phyloP scores from a whole-genome alignment of 164 flowering plant genomes.

The Vitis amurensis region DNA sequence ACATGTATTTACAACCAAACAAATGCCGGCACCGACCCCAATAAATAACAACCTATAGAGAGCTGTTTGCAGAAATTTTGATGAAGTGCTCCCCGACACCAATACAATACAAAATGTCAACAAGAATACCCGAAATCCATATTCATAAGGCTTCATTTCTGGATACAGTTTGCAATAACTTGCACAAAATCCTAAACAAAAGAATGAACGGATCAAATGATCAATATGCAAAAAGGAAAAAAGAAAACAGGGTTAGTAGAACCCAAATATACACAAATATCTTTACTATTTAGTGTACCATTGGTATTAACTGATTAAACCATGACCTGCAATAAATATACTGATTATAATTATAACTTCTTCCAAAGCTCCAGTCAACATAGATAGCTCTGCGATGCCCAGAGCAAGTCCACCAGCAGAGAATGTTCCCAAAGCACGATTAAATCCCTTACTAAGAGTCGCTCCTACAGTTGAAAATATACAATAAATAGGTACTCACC shows the following conservation, averaged over 20 bases:
- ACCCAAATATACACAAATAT: no score
- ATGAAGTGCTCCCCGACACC: constrained; percentile 61
- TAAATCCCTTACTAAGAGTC: constrained; percentile 78
- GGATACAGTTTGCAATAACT: constrained; percentile 67
- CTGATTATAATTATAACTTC: constrained; percentile 51
- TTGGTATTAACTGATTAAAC: not conserved
- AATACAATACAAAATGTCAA: constrained; percentile 74
- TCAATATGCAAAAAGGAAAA: not conserved
- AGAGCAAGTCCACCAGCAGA: constrained; percentile 83
- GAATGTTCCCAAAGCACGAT: constrained; percentile 82
- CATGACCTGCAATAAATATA: constrained; percentile 66
- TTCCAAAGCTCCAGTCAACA: constrained; percentile 42
- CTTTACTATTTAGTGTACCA: not conserved
- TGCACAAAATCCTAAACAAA: constrained; percentile 50
- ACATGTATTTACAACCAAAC: constrained; percentile 59
- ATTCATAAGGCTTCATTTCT: constrained; percentile 80
- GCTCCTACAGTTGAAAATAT: constrained; percentile 50
- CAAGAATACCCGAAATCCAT: constrained; percentile 87
- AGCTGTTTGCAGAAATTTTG: constrained; percentile 54
- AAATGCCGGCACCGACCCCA: constrained; percentile 67
- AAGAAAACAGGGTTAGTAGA: no score
- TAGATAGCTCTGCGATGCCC: constrained; percentile 56
- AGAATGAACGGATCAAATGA: constrained; percentile 1
- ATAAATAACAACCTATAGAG: constrained; percentile 66
- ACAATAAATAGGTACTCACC: not conserved